Evolutionary conservation across 1,284 basidiomycete species (phyloP), one percentile per base, ranked within the genome.

Genomic region (Heterobasidion irregulare): DNA sequence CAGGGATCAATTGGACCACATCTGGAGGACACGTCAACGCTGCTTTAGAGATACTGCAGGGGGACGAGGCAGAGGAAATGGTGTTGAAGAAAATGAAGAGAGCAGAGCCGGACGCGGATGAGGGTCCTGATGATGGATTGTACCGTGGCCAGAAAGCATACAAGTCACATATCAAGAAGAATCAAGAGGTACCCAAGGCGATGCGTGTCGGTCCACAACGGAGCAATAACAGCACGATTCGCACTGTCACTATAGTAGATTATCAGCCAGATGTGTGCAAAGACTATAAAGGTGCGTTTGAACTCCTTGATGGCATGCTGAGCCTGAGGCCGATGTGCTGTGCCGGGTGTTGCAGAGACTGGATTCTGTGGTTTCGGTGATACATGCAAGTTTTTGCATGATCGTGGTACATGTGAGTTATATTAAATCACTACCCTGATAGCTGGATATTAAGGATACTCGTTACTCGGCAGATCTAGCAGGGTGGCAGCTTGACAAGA

Each of bases 211-310:
- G 92, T 1, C 94, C 94, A 47, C 91, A 94, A 66, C 74, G 89
- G 55, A 75, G 76, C 57, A 86, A 78, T 47, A 82, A 83, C 8
- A 88, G 76, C 64, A 98, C 96, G 57, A 95, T 99, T 61, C 82
- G 94, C 56, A 95, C 92, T 1, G 94, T 98, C 54, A 98, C 96
- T 0, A 86, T 98, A 56, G 82, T 94, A 52, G 97, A 99, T 75
- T 99, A 98, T 72, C 97, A 99, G 72, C 96, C 97, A 2, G 96
- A 98, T 66, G 92, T 98, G 18, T 99, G 97, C 73, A 99, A 99
- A 71, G 95, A 98, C 71, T 99, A 99, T 73, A 98, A 98, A 83
- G 92, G 91, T 91, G 61, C 57, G 80, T 75, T 41, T 15, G 9
- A 45, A 10, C 34, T 19, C 50, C 57, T 52, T 18, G 18, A 15